Conservation (phyloP, 495 filamentous ascomycete species). For the Poronia punctata region DNA sequence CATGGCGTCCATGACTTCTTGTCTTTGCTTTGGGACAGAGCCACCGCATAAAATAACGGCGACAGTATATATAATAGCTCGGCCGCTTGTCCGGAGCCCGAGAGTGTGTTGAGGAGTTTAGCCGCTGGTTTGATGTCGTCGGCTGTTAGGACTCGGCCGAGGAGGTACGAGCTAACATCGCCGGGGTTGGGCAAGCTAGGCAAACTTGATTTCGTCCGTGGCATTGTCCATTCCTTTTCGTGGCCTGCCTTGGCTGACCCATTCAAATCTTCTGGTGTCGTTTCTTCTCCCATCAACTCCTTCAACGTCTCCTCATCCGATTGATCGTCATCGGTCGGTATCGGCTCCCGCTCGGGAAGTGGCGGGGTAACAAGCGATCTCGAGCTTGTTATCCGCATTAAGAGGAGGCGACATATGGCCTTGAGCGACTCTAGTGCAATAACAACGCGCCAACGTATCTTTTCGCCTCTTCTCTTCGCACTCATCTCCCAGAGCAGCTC, state of each 20-base stretch:
- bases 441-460: constrained; percentile 81
- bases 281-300: constrained; percentile 25
- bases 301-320: constrained; percentile 38
- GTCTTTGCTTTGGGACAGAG: constrained; percentile 59
- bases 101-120: constrained; percentile 68
- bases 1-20: constrained; percentile 80
- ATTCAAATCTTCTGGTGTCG: constrained; percentile 7
- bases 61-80: constrained; percentile 88
- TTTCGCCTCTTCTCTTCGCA: constrained; percentile 78
- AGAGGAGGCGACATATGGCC: constrained; percentile 73
- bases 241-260: constrained; percentile 17
- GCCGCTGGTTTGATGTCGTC: constrained; percentile 92
- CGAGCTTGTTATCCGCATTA: constrained; percentile 77
- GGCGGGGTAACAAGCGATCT: constrained; percentile 78
- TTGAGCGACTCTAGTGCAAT: constrained; percentile 81
- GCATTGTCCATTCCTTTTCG: constrained; percentile 81
- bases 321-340: constrained; percentile 44
- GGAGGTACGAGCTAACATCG: constrained; percentile 78
- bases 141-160: constrained; percentile 84
- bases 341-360: constrained; percentile 75
- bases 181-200: constrained; percentile 70
- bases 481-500: constrained; percentile 78
- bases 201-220: constrained; percentile 76
- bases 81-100: constrained; percentile 64
- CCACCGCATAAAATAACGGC: constrained; percentile 81